phyloP scores from a whole-genome alignment of 1,284 basidiomycete species.

The Psilocybe mexicana region DNA sequence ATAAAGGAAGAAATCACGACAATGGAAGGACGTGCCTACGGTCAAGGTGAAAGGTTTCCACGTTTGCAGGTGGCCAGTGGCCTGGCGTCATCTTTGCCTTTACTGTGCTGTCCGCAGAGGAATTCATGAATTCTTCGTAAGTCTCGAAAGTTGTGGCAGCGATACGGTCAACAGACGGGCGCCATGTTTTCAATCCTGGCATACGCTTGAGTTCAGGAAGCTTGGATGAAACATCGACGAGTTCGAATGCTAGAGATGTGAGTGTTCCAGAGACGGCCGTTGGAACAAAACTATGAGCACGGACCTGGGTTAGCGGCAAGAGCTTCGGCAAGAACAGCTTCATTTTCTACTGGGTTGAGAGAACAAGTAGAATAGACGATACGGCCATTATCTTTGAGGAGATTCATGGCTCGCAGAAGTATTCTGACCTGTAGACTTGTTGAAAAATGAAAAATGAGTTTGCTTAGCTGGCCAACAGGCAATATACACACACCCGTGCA shows the following conservation, averaged over 20 bases:
- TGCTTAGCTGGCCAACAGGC: background rate
- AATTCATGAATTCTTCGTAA: constrained; percentile 55
- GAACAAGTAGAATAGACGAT: constrained; percentile 99
- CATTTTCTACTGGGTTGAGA: constrained; percentile 96
- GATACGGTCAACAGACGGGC: constrained; percentile 57
- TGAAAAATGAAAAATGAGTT: background rate
- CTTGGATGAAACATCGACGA: constrained; percentile 77
- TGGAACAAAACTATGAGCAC: constrained; percentile 15
- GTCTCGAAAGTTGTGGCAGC: constrained; percentile 49
- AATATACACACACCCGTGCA: constrained; percentile 72
- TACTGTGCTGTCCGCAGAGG: constrained; percentile 48
- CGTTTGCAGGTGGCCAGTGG: constrained; percentile 81
- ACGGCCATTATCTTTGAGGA: constrained; percentile 84
- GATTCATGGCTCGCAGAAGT: constrained; percentile 87
- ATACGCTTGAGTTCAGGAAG: constrained; percentile 76
- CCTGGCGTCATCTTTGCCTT: constrained; percentile 65
- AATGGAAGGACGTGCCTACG: constrained; percentile 61
- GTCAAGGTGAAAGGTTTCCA: constrained; percentile 58
- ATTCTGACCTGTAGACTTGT: constrained; percentile 88
- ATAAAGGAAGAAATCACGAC: background rate
- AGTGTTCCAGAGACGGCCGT: constrained; percentile 1
- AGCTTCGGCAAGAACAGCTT: constrained; percentile 91
- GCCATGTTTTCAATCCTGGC: constrained; percentile 79
- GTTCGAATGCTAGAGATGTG: constrained; percentile 60
- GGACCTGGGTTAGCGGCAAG: constrained; percentile 70